Percentiles rank a stretch among this genome's conserved stretches.
phyloP scores from a whole-genome alignment of 106 monocot species.

The Triglochin maritima region DNA sequence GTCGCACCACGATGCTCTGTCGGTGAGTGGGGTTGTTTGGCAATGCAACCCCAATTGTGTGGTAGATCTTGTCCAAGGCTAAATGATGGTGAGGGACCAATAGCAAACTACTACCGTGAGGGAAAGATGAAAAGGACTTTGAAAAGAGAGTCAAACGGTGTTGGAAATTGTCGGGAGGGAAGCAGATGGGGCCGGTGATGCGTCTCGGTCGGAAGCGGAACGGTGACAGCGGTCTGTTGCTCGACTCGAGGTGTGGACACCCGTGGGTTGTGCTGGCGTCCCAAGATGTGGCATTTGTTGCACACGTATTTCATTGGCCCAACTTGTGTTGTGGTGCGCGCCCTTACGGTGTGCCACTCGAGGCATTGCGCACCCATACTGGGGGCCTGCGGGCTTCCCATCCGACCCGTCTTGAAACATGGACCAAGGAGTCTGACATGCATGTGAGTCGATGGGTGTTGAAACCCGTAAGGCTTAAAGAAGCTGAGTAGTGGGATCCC shows the following conservation, averaged over 20 bases:
- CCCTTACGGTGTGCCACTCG: not conserved
- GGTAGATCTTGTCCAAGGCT: conserved; percentile 22
- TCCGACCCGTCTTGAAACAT: conserved; percentile 37
- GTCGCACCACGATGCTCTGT: conserved; percentile 5
- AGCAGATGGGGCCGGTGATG: not conserved
- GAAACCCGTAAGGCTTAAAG: conserved; percentile 25
- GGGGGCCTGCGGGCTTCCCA: conserved; percentile 15
- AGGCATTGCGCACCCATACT: conserved; percentile 4
- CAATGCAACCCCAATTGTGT: conserved; percentile 18
- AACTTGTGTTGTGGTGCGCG: conserved; percentile 8
- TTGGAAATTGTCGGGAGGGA: conserved; percentile 21
- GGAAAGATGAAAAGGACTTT: conserved; percentile 21
- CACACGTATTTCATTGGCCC: conserved; percentile 1
- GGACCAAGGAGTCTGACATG: conserved; percentile 38
- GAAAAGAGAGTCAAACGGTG: conserved; percentile 28
- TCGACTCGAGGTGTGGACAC: conserved; percentile 13
- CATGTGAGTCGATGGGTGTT: conserved; percentile 17
- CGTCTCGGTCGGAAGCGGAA: not conserved
- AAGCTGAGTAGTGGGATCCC: conserved; percentile 27
- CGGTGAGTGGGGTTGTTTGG: conserved; percentile 21
- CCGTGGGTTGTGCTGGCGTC: conserved; percentile 8
- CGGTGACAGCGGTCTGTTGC: not conserved
- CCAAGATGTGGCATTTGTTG: conserved; percentile 8
- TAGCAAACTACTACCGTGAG: conserved; percentile 17
- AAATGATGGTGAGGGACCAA: conserved; percentile 18